A percentile compares a stretch with the other conserved stretches of the same genome.
Evolutionary conservation across 768 basidiomycete genomes (phyloP).

Genomic region (Naganishia randhawae): DNA sequence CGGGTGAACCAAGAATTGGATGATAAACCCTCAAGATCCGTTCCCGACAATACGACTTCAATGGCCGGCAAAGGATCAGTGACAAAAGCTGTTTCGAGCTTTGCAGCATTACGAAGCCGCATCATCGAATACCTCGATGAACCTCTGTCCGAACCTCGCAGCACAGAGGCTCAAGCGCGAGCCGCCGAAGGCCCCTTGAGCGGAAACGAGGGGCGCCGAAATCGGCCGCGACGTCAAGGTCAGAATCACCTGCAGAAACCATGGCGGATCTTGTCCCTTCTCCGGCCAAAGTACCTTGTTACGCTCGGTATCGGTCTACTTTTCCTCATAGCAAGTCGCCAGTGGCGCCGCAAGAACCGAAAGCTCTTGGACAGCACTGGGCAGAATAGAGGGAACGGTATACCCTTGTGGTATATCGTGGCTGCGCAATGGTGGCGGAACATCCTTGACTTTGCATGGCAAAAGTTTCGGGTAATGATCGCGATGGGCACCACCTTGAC

Average conservation of each 20-base stretch:
- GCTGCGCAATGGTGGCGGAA: slow-evolving; percentile 3
- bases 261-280: not conserved
- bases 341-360: not conserved
- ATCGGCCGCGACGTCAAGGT: not conserved
- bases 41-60: not conserved
- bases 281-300: not conserved
- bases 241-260: not conserved
- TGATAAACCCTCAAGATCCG: no score
- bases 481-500: slow-evolving; percentile 18
- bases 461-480: slow-evolving; percentile 9
- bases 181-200: not conserved
- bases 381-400: not conserved
- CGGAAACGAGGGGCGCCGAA: not conserved
- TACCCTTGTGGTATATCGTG: slow-evolving; percentile 16
- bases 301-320: not conserved
- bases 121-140: slow-evolving; percentile 15
- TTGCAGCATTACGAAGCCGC: slow-evolving; percentile 7
- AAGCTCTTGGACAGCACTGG: not conserved
- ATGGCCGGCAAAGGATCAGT: not conserved
- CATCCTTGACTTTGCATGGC: slow-evolving; percentile 4
- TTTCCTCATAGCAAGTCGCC: slow-evolving; percentile 1
- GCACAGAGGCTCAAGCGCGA: not conserved
- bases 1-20: no score
- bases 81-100: slow-evolving; percentile 10
- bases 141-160: slow-evolving; percentile 8